phyloP scores from a whole-genome alignment of 108 stramenopile genomes.

The Pseudonitzschia multiseries region DNA sequence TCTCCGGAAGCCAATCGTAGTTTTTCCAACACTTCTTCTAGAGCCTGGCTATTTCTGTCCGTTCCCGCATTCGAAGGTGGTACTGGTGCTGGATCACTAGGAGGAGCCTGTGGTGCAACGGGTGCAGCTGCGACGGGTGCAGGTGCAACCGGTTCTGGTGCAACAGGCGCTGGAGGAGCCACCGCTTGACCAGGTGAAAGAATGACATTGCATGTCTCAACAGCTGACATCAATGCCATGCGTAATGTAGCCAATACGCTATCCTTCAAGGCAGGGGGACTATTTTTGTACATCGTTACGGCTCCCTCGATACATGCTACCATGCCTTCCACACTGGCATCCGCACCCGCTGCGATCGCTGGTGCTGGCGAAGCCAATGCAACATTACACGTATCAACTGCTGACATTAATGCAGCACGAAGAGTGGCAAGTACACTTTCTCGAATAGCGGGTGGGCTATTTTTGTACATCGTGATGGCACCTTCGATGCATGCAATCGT shows the following conservation, averaged over 20 bases:
- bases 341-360: conserved; percentile 2
- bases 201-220: conserved; percentile 47
- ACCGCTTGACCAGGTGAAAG: conserved; percentile 37
- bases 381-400: conserved; percentile 51
- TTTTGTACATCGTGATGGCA: conserved; percentile 78
- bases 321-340: conserved; percentile 43
- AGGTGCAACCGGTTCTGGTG: neutral
- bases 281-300: conserved; percentile 73
- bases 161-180: conserved; percentile 16
- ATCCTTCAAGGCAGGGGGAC: conserved; percentile 48
- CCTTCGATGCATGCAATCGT: conserved; percentile 79
- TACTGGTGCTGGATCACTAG: neutral
- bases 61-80: conserved; percentile 13
- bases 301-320: conserved; percentile 80
- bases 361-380: conserved; percentile 26
- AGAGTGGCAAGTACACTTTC: conserved; percentile 54
- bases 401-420: conserved; percentile 70
- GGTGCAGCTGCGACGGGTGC: conserved; percentile 24
- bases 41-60: conserved; percentile 47
- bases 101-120: conserved; percentile 25
- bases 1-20: conserved; percentile 59
- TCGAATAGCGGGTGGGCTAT: conserved; percentile 53
- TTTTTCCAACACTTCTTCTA: conserved; percentile 57
- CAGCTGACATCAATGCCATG: conserved; percentile 72
- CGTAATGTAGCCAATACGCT: conserved; percentile 60